Evolutionary conservation across 805 yeast genomes (phyloP).

Genomic region (Sugiyamaella americana): DNA sequence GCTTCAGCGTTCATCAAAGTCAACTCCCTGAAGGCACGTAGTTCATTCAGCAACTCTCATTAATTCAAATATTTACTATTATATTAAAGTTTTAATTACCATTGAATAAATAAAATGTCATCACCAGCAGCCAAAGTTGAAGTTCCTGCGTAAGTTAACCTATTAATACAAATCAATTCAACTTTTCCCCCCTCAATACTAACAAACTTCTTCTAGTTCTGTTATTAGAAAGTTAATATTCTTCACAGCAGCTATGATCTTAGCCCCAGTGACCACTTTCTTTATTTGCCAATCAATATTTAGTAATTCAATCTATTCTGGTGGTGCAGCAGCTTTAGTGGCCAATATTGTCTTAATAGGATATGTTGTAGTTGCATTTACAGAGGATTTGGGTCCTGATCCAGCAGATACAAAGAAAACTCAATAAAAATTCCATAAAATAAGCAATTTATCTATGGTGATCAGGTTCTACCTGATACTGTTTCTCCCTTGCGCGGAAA

Average conservation of each 20-base stretch:
- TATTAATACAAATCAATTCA: too few relatives aligned
- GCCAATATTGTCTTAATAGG: conserved; percentile 66
- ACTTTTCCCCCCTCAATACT: not conserved
- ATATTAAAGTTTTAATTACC: too few relatives aligned
- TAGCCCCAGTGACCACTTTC: conserved; percentile 54
- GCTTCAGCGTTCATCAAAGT: too few relatives aligned
- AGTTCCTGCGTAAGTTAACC: not conserved
- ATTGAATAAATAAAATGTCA: conserved; percentile 1
- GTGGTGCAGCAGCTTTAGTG: conserved; percentile 65
- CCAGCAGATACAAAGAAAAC: conserved; percentile 19
- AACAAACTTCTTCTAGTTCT: conserved; percentile 15
- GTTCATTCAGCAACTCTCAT: too few relatives aligned
- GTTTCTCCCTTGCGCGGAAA: not conserved
- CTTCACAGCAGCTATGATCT: conserved; percentile 66
- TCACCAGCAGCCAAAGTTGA: not conserved
- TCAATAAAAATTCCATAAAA: not conserved
- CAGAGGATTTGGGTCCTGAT: conserved; percentile 42
- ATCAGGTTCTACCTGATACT: not conserved
- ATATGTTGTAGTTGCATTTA: conserved; percentile 63
- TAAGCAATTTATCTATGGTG: not conserved
- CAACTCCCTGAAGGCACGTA: too few relatives aligned
- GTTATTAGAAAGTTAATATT: conserved; percentile 48
- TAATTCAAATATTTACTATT: too few relatives aligned
- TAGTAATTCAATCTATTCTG: conserved; percentile 53
- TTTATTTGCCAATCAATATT: conserved; percentile 40